phyloP scores from a whole-genome alignment of 306 rosid genomes.

The Vigna mungo region DNA sequence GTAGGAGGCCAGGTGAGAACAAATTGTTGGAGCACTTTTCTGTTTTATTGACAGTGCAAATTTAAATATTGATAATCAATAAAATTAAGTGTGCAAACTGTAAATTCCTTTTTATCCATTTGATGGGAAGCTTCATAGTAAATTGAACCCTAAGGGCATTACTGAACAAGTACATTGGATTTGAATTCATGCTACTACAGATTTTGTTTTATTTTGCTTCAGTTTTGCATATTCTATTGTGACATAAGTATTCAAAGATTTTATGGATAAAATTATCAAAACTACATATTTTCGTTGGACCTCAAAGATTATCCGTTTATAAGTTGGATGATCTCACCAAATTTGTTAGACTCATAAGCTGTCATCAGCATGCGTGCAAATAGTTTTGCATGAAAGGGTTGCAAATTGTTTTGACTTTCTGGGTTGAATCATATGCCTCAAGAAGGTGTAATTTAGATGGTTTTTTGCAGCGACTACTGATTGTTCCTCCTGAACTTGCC shows the following conservation, averaged over 20 bases:
- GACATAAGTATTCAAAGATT: no score
- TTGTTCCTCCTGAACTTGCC: constrained; percentile 94
- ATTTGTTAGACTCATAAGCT: constrained; percentile 24
- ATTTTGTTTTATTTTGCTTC: constrained; percentile 24
- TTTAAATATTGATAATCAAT: background rate
- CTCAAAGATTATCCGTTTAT: constrained; percentile 16
- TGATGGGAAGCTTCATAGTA: constrained; percentile 20
- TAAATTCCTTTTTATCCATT: background rate
- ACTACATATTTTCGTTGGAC: background rate
- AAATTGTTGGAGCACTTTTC: constrained; percentile 19
- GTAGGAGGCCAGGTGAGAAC: constrained; percentile 93
- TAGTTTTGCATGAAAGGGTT: constrained; percentile 29
- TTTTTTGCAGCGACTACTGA: constrained; percentile 71
- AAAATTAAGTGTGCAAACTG: background rate
- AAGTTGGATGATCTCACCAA: constrained; percentile 2
- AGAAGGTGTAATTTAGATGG: constrained; percentile 32
- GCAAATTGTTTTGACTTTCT: constrained; percentile 17
- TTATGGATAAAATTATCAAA: background rate
- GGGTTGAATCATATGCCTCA: constrained; percentile 29
- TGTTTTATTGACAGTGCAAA: constrained; percentile 27
- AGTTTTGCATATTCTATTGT: background rate
- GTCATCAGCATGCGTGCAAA: constrained; percentile 4
- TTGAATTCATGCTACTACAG: constrained; percentile 6
- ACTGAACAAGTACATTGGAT: constrained; percentile 21
- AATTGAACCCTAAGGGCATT: background rate